Evolutionary conservation across 805 yeast species (phyloP).

Genomic region (Ogataea degrootiae): DNA sequence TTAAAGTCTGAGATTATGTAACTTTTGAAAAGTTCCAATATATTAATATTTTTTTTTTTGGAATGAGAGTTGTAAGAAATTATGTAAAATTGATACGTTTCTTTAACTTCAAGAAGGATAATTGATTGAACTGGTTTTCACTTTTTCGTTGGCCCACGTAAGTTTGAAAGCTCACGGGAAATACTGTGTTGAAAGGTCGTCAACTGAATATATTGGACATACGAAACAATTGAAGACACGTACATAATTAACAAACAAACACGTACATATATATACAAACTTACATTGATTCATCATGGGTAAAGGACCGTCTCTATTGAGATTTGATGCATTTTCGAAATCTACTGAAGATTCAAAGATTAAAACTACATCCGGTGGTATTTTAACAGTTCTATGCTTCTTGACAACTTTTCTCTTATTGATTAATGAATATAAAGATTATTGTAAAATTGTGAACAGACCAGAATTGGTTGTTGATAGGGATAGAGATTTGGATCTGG

Average conservation of each 20-base stretch:
- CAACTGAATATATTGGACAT: too few relatives aligned
- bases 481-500: constrained; percentile 67
- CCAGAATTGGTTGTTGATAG: constrained; percentile 91
- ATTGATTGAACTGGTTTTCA: too few relatives aligned
- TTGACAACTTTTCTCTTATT: constrained; percentile 58
- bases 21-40: too few relatives aligned
- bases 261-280: not conserved
- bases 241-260: not conserved
- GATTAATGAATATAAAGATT: constrained; percentile 71
- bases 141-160: too few relatives aligned
- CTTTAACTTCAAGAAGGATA: too few relatives aligned
- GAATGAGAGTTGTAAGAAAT: too few relatives aligned
- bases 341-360: constrained; percentile 91
- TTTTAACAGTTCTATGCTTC: constrained; percentile 72
- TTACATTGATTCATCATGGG: constrained; percentile 17
- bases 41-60: too few relatives aligned
- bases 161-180: too few relatives aligned
- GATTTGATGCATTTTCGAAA: constrained; percentile 87
- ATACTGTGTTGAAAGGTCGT: too few relatives aligned
- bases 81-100: too few relatives aligned
- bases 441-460: constrained; percentile 57
- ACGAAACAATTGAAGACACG: too few relatives aligned
- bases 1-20: too few relatives aligned
- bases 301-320: constrained; percentile 37
- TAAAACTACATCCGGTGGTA: constrained; percentile 85